These are phyloP conservation scores for Zygoascus flipseniorum DNA, from an alignment of 805 yeast genomes.

Conservation along the genomic window DNA sequence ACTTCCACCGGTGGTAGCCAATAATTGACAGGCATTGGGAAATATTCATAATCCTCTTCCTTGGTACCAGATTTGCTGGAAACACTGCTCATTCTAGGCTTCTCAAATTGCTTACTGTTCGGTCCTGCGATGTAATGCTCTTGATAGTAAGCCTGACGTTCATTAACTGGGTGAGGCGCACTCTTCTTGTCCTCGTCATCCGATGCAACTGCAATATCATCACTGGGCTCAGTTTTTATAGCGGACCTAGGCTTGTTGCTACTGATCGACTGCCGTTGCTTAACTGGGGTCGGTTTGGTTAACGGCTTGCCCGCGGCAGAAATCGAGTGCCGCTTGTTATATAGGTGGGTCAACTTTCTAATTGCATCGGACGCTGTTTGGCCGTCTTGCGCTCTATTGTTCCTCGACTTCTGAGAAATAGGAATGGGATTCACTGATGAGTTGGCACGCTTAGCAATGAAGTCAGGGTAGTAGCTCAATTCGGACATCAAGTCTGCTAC, in stretches of 20 bases:
- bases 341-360: not conserved
- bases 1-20: slow-evolving; percentile 48
- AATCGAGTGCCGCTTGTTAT: not conserved
- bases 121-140: not conserved
- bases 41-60: slow-evolving; percentile 36
- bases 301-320: not conserved
- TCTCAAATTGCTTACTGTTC: not conserved
- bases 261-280: not conserved
- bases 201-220: not conserved
- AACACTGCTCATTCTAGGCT: not conserved
- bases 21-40: slow-evolving; percentile 43
- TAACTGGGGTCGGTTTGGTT: not conserved
- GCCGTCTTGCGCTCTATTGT: not conserved
- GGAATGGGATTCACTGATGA: slow-evolving; percentile 1
- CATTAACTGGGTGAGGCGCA: not conserved
- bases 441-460: slow-evolving; percentile 1
- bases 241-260: not conserved
- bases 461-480: not conserved
- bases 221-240: not conserved
- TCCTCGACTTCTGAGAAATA: not conserved
- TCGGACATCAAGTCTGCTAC: not conserved
- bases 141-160: not conserved
- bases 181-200: not conserved
- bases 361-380: not conserved
- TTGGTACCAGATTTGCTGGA: not conserved